Conservation (phyloP, 176 grass and related monocot species). For the Metroxylon sagu region DNA sequence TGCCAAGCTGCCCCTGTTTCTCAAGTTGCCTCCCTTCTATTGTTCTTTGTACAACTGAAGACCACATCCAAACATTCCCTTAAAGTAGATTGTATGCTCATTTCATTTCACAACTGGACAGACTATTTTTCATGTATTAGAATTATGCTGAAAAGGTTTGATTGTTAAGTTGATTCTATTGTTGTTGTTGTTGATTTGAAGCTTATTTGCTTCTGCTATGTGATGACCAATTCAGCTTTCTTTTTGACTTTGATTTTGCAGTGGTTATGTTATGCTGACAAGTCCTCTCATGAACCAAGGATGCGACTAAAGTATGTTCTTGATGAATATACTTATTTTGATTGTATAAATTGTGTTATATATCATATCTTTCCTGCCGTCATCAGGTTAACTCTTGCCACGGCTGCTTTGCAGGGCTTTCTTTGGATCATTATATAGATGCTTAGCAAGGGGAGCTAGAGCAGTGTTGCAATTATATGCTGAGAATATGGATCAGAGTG, state of each 20-base stretch:
- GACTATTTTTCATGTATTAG: too few relatives aligned
- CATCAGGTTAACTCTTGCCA: background rate
- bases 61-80: too few relatives aligned
- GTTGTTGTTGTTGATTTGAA: too few relatives aligned
- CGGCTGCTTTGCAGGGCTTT: conserved; percentile 58
- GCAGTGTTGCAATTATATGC: conserved; percentile 94
- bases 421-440: conserved; percentile 96
- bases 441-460: conserved; percentile 82
- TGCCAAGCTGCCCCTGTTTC: too few relatives aligned
- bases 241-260: conserved; percentile 28
- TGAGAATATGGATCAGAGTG: conserved; percentile 91
- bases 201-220: too few relatives aligned
- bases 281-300: conserved; percentile 90
- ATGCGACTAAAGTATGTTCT: conserved; percentile 73
- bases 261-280: conserved; percentile 98
- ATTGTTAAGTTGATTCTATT: too few relatives aligned
- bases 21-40: too few relatives aligned
- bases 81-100: too few relatives aligned
- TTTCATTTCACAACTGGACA: too few relatives aligned
- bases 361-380: conserved; percentile 10
- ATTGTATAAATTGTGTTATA: background rate
- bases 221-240: background rate
- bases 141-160: too few relatives aligned
- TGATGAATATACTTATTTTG: conserved; percentile 1
- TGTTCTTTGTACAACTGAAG: too few relatives aligned